Evolutionary conservation across 768 basidiomycete genomes (phyloP), one percentile per base, ranked within the genome.

Genomic region (Boletus vermiculosoides): DNA sequence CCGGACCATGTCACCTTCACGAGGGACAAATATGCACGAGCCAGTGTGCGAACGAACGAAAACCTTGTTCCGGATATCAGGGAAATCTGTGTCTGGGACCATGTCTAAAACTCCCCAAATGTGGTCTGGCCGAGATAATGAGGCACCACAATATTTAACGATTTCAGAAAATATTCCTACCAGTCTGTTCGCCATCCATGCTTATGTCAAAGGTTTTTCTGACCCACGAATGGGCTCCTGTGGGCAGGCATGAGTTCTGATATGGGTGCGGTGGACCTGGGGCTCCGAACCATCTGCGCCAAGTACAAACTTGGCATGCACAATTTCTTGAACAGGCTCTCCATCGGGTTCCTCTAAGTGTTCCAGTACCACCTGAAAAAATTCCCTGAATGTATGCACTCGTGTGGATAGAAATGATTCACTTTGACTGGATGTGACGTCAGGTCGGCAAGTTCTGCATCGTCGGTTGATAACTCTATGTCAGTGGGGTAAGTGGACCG

Each of bases 1-100:
- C 3, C 83, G 75, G 31, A 82, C 68, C 45, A 72, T 69, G 56
- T 80, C 80, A 11, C 62, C 61, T 55, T 82, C 78, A 25, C 83
- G 78, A n/a, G 81, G 82, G 36, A 84, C 77, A 39, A 82, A 59
- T 70, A 84, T 77, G 60, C 76, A 75, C 0, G 79, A 78, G 22
- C 81, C 78, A 53, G 76, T 74, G 45, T 72, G 71, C 4, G 83
- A 82, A 66, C 83, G 81, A 28, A 85, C 73, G 9, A 78, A 74
- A 25, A 71, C 70, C 39, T 75, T 73, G 41, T 77, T 78, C 31
- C 83, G 76, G 51, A 78, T 75, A 62, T 85, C 83, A 0, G 83
- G 83, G 60, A 85, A 82, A 66, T 83, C 69, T 1, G 82, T 80
- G 0, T 72, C 71, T 7, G 81, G 80, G 3, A 77, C 59, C 30